Evolutionary conservation across 2,329 filamentous ascomycete species (phyloP), one percentile per base, ranked within the genome.

Genomic region (Neonectria faginata): DNA sequence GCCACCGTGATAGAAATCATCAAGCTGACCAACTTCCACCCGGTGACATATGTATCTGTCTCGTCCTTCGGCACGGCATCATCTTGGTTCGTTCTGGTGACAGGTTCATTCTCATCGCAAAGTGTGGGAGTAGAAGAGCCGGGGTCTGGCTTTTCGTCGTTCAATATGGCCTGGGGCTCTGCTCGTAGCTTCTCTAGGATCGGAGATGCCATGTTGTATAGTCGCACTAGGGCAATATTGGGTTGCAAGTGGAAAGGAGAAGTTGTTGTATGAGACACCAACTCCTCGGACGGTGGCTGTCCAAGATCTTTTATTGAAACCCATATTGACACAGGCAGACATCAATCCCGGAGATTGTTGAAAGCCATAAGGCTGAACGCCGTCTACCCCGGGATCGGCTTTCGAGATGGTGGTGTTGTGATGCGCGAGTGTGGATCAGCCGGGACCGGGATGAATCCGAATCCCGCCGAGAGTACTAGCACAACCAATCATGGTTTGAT

Each of bases 1-100:
- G 79, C 79, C 3, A 83, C 65, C 0, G 81, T 82, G 14, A 85
- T 71, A 2, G 76, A 74, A 18, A 66, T 65, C 62, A 82, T 77
- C 51, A 78, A 73, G 27, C 79, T 73, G 55, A 74, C 68, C 31
- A 81, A 71, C 53, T 76, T 78, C 71, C 70, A 76, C 7, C 75
- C 74, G 5, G 57, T 65, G 5, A 76, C 47, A 57, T 70, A 73
- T 45, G 68, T 59, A 18, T 70, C 54, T 20, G 31, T 57, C 5
- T 65, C 57, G 16, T 69, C 67, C 29, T 65, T 33, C 22, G 64
- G 47, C 11, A 45, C 11, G 3, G 47, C 56, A 27, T 60, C 57
- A 12, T 62, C 60, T 36, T 59, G 57, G 16, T 61, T 66, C n/a
- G 55, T 57, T 14, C 27, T 51, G 12, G 14, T 45, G 27, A 47